These are phyloP conservation scores for Cryphonectria naterciae DNA, from an alignment of 2,329 filamentous ascomycete genomes.

Conservation along the genomic window DNA sequence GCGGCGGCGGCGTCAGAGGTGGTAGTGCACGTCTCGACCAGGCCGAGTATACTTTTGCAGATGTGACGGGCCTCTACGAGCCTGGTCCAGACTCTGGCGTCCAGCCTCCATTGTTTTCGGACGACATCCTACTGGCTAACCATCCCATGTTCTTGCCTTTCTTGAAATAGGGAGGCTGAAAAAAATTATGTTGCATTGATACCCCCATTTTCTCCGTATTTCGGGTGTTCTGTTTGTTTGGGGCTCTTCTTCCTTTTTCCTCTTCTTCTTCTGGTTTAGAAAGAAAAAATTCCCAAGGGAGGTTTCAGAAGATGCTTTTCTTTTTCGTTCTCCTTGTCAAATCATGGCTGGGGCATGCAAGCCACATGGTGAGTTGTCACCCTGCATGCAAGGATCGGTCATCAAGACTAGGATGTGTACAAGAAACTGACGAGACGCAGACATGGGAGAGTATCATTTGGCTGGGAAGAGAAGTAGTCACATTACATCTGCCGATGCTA, in stretches of 20 bases:
- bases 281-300: background rate
- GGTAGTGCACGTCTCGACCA: background rate
- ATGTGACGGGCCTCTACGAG: slow-evolving; percentile 32
- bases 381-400: background rate
- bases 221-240: background rate
- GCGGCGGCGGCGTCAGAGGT: background rate
- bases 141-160: background rate
- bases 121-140: background rate
- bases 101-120: slow-evolving; percentile 15
- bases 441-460: background rate
- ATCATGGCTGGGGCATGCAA: background rate
- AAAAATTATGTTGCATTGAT: background rate
- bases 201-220: background rate
- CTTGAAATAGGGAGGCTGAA: background rate
- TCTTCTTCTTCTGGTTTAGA: too few species aligned
- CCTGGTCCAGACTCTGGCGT: slow-evolving; percentile 16
- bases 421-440: background rate
- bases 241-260: too few species aligned
- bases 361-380: background rate
- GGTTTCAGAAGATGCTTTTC: background rate
- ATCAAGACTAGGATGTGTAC: background rate
- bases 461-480: background rate
- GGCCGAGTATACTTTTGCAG: slow-evolving; percentile 29
- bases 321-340: background rate
- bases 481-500: background rate